Evolutionary conservation across 306 rosid species (phyloP).

Genomic region (Neltuma alba): DNA sequence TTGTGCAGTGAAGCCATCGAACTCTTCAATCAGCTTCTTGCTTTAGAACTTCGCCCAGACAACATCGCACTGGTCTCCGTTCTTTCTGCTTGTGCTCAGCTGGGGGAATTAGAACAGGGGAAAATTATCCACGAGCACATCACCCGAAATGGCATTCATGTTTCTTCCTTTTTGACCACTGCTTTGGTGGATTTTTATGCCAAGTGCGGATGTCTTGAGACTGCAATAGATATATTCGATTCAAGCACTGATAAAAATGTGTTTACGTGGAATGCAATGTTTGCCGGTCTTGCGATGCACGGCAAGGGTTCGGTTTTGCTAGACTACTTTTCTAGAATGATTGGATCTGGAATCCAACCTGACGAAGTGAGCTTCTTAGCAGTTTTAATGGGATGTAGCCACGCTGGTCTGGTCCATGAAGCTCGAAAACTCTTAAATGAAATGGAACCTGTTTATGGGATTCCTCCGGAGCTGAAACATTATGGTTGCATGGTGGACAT

Average conservation of each 20-base stretch:
- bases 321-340: conserved; percentile 56
- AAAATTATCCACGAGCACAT: conserved; percentile 52
- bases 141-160: conserved; percentile 36
- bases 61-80: conserved; percentile 65
- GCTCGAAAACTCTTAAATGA: conserved; percentile 62
- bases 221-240: conserved; percentile 61
- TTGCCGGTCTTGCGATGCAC: conserved; percentile 75
- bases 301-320: conserved; percentile 55
- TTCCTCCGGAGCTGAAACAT: conserved; percentile 65
- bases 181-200: conserved; percentile 80
- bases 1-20: conserved; percentile 44
- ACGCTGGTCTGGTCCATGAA: conserved; percentile 58
- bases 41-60: conserved; percentile 47
- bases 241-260: conserved; percentile 50
- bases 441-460: conserved; percentile 59
- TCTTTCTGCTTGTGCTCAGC: conserved; percentile 75
- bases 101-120: conserved; percentile 76
- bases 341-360: conserved; percentile 49
- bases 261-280: conserved; percentile 82
- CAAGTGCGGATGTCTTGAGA: conserved; percentile 70
- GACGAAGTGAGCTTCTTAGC: conserved; percentile 73
- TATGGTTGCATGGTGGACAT: conserved; percentile 87
- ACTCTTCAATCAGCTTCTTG: conserved; percentile 58
- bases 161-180: conserved; percentile 61
- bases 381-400: conserved; percentile 76